These are phyloP conservation scores for Melastoma candidum DNA, from an alignment of 441 rosid genomes.

Conservation along the genomic window DNA sequence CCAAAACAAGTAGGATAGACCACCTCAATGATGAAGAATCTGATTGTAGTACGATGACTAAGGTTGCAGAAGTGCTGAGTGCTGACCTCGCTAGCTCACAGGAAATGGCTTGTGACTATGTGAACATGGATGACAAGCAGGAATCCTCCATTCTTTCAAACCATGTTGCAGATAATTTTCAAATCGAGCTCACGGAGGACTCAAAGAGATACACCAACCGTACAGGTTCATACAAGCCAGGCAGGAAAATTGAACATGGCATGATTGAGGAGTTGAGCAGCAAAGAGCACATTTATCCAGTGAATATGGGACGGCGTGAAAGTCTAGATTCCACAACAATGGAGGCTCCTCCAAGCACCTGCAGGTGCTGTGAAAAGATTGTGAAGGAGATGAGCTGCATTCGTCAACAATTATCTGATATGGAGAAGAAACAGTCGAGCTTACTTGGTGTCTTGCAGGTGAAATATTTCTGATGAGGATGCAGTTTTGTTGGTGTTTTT, in stretches of 20 bases:
- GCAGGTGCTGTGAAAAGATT: conserved; percentile 51
- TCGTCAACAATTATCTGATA: conserved; percentile 64
- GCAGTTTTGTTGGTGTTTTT: too few relatives aligned
- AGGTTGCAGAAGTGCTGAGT: conserved; percentile 38
- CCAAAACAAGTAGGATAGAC: conserved; percentile 33
- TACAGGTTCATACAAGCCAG: conserved; percentile 28
- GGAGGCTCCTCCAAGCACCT: conserved; percentile 37
- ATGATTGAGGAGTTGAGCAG: conserved; percentile 32
- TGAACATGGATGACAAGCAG: conserved; percentile 50
- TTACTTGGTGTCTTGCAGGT: conserved; percentile 82
- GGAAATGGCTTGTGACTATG: conserved; percentile 42
- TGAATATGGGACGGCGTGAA: conserved; percentile 41
- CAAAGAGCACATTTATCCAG: conserved; percentile 34
- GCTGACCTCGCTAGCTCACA: conserved; percentile 30
- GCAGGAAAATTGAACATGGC: conserved; percentile 26
- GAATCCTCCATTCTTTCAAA: conserved; percentile 50
- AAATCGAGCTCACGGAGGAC: conserved; percentile 40
- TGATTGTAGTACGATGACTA: conserved; percentile 64
- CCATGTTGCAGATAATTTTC: conserved; percentile 31
- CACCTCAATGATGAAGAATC: conserved; percentile 63
- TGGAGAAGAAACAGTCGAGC: conserved; percentile 62
- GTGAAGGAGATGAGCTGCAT: conserved; percentile 59
- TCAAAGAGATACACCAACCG: conserved; percentile 35
- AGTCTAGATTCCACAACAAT: conserved; percentile 69
- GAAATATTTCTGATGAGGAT: conserved; percentile 3